Evolutionary conservation across 805 yeast species (phyloP).

Genomic region (Kuraishia hungarica): DNA sequence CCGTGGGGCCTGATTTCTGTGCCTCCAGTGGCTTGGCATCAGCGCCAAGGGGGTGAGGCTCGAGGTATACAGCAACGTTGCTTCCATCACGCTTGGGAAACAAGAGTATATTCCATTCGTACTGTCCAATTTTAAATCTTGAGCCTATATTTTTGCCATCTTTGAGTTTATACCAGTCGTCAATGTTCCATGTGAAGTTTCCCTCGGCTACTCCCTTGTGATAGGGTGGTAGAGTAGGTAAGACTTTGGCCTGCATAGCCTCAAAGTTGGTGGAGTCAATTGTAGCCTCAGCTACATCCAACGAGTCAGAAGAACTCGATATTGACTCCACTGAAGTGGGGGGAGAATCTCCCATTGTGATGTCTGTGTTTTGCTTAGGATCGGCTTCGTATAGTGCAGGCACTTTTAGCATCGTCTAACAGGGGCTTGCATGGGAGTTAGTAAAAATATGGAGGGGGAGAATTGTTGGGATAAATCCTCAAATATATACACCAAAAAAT

Average conservation of each 20-base stretch:
- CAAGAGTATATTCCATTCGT: constrained; percentile 60
- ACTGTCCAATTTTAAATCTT: constrained; percentile 48
- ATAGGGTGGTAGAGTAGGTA: constrained; percentile 21
- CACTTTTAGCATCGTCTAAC: not conserved
- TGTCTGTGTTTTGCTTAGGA: not conserved
- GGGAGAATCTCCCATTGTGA: not conserved
- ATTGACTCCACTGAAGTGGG: not conserved
- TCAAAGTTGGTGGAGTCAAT: constrained; percentile 13
- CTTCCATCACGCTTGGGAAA: constrained; percentile 64
- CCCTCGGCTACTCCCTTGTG: constrained; percentile 22
- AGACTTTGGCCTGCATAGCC: constrained; percentile 10
- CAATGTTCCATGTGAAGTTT: constrained; percentile 30
- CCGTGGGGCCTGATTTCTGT: not conserved
- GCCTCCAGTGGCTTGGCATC: not conserved
- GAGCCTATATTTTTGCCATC: constrained; percentile 31
- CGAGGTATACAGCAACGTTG: constrained; percentile 67
- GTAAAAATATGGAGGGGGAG: not conserved
- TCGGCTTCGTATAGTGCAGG: not conserved
- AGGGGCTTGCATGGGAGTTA: not conserved
- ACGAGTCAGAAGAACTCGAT: constrained; percentile 13
- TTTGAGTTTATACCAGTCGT: constrained; percentile 17
- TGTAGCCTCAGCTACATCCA: not conserved
- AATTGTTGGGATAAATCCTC: not conserved
- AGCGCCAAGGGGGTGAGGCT: constrained; percentile 46
- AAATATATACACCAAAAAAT: not conserved